Conservation (phyloP, 2,329 filamentous ascomycete genomes). For the Colletotrichum trifolii region DNA sequence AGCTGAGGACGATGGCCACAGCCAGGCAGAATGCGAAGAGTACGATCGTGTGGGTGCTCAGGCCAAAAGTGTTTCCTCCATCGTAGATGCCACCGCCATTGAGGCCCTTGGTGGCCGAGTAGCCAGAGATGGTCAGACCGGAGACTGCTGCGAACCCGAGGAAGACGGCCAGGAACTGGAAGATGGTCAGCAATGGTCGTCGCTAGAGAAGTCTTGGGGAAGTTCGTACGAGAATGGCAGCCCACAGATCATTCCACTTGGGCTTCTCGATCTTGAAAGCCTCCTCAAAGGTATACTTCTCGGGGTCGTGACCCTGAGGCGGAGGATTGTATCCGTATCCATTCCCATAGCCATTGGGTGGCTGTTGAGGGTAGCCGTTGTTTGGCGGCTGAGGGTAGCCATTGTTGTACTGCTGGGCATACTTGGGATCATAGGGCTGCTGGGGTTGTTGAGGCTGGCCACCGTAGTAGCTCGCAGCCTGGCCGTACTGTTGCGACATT, state of each 20-base stretch:
- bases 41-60: conserved; percentile 87
- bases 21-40: conserved; percentile 84
- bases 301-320: conserved; percentile 50
- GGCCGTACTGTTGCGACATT: conserved; percentile 35
- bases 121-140: conserved; percentile 79
- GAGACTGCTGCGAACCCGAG: conserved; percentile 82
- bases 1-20: conserved; percentile 80
- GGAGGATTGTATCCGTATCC: conserved; percentile 48
- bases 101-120: conserved; percentile 70
- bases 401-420: conserved; percentile 41
- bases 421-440: conserved; percentile 42
- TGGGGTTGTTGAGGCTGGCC: conserved; percentile 38
- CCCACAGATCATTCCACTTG: conserved; percentile 94
- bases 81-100: conserved; percentile 81
- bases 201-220: conserved; percentile 40
- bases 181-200: conserved; percentile 18
- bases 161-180: conserved; percentile 75
- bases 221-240: conserved; percentile 75
- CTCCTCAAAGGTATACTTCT: conserved; percentile 76
- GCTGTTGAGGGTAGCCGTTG: conserved; percentile 22
- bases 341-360: conserved; percentile 10
- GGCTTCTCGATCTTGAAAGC: conserved; percentile 84
- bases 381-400: conserved; percentile 39
- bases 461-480: conserved; percentile 35
- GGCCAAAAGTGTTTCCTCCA: conserved; percentile 70